These are phyloP conservation scores for Fomitopsis pulvina DNA, from an alignment of 768 basidiomycete genomes.

Conservation along the genomic window DNA sequence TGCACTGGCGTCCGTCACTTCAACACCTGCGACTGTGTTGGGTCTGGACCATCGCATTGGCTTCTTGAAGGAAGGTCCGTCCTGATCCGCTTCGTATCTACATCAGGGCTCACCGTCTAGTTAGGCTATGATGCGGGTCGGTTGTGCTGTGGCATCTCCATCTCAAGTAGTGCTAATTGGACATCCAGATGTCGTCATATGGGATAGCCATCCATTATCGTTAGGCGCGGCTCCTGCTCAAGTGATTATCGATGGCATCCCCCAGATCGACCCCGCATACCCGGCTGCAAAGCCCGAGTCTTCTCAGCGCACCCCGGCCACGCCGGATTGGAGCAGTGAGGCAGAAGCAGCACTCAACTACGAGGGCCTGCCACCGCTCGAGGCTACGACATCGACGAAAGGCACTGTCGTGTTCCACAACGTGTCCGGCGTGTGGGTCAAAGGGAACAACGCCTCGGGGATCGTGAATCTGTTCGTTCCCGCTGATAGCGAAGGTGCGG, in stretches of 20 bases:
- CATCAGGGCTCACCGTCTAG: background rate
- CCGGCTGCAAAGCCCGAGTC: slow-evolving; percentile 35
- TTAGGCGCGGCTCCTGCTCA: slow-evolving; percentile 78
- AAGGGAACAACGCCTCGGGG: slow-evolving; percentile 3
- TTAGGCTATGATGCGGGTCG: slow-evolving; percentile 62
- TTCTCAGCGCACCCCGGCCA: slow-evolving; percentile 44
- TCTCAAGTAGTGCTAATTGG: background rate
- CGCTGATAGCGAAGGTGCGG: background rate
- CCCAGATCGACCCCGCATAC: slow-evolving; percentile 42
- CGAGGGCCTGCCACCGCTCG: slow-evolving; percentile 66
- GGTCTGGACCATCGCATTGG: slow-evolving; percentile 70
- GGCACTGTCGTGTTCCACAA: slow-evolving; percentile 45
- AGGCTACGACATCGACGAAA: slow-evolving; percentile 27
- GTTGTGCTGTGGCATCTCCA: background rate
- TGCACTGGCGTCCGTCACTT: slow-evolving; percentile 58
- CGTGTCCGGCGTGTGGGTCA: slow-evolving; percentile 35
- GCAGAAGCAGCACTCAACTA: slow-evolving; percentile 48
- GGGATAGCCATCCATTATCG: slow-evolving; percentile 73
- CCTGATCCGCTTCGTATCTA: too few relatives aligned
- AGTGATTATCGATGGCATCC: slow-evolving; percentile 80
- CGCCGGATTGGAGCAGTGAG: slow-evolving; percentile 58
- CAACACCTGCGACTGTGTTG: slow-evolving; percentile 53
- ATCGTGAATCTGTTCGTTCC: slow-evolving; percentile 8
- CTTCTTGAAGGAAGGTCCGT: slow-evolving; percentile 51
- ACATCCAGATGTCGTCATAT: slow-evolving; percentile 40